Base-by-base conservation (phyloP, 129 eudicot genomes). In the Chrysanthemum makinoi region DNA sequence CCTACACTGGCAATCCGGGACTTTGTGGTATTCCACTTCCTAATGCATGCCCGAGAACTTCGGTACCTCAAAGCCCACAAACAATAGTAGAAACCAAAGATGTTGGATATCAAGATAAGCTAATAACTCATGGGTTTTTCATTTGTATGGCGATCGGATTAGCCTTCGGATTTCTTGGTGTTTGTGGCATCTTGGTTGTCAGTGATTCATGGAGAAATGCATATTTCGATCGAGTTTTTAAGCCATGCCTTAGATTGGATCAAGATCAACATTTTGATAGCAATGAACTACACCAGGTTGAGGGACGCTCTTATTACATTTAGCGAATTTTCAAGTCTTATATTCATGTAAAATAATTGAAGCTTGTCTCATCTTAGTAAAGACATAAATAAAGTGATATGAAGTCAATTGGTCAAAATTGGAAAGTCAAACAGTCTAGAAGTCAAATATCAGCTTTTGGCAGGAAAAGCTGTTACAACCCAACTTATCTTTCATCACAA, bases 21-120 rank as follows among this genome's bases (percentile, higher is more conserved):
- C 77, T 80, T 43, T 74, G 80, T 68, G 83, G 85, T 14, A 39
- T 35, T 6, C 79, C 87, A 9, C 71, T 83, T 60, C 65, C 66
- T 0, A 72, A 39, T 14, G 15, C 57, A 39, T 77, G 82, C 59
- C 68, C 58, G 2, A 54, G 20, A 6, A 35, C 74, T 20, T 30
- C 26, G 49, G 39, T 43, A 49, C 33, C 65, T 61, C 49, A 12
- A 60, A 33, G 5, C 14, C 66, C 66, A 56, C 16, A 30, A 47
- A 5, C 65, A 0, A n/a, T 26, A 33, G 68, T 10, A 7, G 35
- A 35, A 3, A 26, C 48, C 11, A 14, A 49, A 9, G 14, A 13
- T 9, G 15, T 11, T 9, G 55, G 10, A 52, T 49, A 46, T 13
- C 59, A 75, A 17, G 75, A 80, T 49, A 48, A 14, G 67, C 35